These are phyloP conservation scores for Aquilaria malaccensis DNA, from an alignment of 345 rosid species.

Conservation along the genomic window DNA sequence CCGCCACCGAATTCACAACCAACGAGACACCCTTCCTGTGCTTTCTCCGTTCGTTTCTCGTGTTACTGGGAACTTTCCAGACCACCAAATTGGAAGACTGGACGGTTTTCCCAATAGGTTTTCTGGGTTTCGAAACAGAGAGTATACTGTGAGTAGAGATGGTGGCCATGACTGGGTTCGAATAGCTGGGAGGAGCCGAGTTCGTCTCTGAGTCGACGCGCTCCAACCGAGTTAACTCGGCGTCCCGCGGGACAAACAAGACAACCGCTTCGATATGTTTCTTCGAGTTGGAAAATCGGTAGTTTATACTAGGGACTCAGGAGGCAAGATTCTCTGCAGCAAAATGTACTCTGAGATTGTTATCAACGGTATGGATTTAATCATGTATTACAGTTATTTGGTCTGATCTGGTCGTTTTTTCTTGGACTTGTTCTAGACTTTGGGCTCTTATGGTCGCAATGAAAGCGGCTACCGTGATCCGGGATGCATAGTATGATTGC, in stretches of 20 bases:
- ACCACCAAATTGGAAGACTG: constrained; percentile 10
- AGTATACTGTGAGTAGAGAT: constrained; percentile 47
- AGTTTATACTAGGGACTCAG: too few relatives aligned
- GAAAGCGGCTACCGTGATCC: too few relatives aligned
- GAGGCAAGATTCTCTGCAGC: too few relatives aligned
- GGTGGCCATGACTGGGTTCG: constrained; percentile 52
- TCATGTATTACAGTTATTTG: too few relatives aligned
- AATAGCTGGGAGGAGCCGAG: constrained; percentile 22
- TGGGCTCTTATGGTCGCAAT: too few relatives aligned
- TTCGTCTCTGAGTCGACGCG: constrained; percentile 23
- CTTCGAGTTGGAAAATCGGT: too few relatives aligned
- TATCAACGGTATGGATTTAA: too few relatives aligned
- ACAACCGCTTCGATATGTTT: too few relatives aligned
- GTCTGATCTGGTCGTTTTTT: too few relatives aligned
- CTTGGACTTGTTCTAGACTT: too few relatives aligned
- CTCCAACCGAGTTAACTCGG: constrained; percentile 27
- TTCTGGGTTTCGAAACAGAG: constrained; percentile 43
- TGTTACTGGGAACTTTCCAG: constrained; percentile 23
- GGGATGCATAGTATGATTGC: too few relatives aligned
- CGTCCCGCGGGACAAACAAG: not conserved
- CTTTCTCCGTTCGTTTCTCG: constrained; percentile 33
- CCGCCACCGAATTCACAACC: constrained; percentile 36
- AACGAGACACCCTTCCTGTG: constrained; percentile 19
- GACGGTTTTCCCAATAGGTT: constrained; percentile 18
- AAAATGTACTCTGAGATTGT: too few relatives aligned